A percentile compares a stretch with the other conserved stretches of the same genome.
Evolutionary conservation across 768 basidiomycete species (phyloP).

Genomic region (Russula foetens): DNA sequence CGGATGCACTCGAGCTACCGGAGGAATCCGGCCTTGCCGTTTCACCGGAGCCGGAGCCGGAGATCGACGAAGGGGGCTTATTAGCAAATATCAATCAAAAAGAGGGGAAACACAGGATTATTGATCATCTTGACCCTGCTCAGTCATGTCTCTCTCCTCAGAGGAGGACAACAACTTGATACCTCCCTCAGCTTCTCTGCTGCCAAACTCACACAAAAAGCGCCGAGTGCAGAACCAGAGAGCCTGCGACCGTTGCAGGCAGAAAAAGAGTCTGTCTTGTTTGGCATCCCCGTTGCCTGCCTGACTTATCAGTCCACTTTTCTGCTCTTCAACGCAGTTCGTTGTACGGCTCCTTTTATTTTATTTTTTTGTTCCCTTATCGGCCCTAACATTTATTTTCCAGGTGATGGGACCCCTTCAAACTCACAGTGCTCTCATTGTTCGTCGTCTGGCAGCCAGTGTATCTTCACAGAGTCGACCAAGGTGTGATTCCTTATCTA

Average conservation of each 20-base stretch:
- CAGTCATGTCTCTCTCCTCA: slow-evolving; percentile 11
- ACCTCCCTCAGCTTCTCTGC: not conserved
- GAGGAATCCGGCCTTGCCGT: no score
- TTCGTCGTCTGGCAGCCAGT: not conserved
- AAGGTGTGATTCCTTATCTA: slow-evolving; percentile 1
- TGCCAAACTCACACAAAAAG: not conserved
- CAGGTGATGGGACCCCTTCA: slow-evolving; percentile 12
- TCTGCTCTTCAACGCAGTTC: not conserved
- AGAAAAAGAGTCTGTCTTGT: slow-evolving; percentile 18
- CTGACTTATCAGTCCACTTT: not conserved
- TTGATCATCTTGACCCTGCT: no score
- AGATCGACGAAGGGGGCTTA: no score
- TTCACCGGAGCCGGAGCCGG: no score
- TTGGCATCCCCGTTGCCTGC: not conserved
- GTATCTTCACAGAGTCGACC: slow-evolving; percentile 15
- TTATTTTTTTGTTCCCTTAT: not conserved
- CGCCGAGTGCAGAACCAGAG: slow-evolving; percentile 17
- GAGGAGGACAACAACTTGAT: slow-evolving; percentile 5
- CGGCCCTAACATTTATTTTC: not conserved
- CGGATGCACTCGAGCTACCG: no score
- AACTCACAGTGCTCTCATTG: slow-evolving; percentile 15
- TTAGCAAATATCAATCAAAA: no score
- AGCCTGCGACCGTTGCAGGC: slow-evolving; percentile 20
- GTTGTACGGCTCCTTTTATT: slow-evolving; percentile 5
- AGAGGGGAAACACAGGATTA: no score